Conservation (phyloP, 2,329 filamentous ascomycete genomes). For the Aspergillus viridinutans region DNA sequence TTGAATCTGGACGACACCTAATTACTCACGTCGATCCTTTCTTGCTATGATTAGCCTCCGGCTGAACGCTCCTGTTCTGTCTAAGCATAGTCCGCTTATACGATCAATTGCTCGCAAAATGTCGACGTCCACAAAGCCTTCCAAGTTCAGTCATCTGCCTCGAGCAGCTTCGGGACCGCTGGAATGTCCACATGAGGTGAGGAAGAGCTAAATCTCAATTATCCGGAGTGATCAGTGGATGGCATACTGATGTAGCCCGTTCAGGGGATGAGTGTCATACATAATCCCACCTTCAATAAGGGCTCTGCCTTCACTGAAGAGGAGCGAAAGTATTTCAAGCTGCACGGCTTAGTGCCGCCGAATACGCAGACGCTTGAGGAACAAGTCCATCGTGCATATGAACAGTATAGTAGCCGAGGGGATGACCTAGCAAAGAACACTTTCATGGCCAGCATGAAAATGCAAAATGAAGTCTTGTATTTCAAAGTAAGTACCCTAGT, state of each 20-base stretch:
- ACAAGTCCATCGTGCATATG: slow-evolving; percentile 71
- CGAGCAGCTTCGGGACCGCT: slow-evolving; percentile 27
- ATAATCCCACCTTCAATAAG: slow-evolving; percentile 72
- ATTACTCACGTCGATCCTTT: neutral
- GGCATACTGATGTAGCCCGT: neutral
- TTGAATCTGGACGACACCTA: neutral
- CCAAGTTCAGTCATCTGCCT: slow-evolving; percentile 29
- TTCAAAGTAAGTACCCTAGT: slow-evolving; percentile 54
- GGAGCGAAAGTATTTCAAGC: slow-evolving; percentile 65
- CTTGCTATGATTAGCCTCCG: neutral
- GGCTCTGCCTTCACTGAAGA: slow-evolving; percentile 70
- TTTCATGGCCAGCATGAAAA: slow-evolving; percentile 78
- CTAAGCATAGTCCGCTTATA: neutral
- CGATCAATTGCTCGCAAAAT: slow-evolving; percentile 1
- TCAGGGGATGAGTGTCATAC: slow-evolving; percentile 54
- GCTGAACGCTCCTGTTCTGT: neutral
- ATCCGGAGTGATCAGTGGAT: neutral
- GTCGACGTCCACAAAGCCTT: slow-evolving; percentile 8
- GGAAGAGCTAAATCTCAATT: neutral
- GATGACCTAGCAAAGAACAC: slow-evolving; percentile 78
- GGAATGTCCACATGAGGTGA: slow-evolving; percentile 27
- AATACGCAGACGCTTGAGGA: slow-evolving; percentile 71
- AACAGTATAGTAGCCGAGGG: slow-evolving; percentile 64
- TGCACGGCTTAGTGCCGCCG: slow-evolving; percentile 68
- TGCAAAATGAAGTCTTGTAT: slow-evolving; percentile 81